phyloP scores from a whole-genome alignment of 2,329 filamentous ascomycete genomes.

The Alternaria longipes region DNA sequence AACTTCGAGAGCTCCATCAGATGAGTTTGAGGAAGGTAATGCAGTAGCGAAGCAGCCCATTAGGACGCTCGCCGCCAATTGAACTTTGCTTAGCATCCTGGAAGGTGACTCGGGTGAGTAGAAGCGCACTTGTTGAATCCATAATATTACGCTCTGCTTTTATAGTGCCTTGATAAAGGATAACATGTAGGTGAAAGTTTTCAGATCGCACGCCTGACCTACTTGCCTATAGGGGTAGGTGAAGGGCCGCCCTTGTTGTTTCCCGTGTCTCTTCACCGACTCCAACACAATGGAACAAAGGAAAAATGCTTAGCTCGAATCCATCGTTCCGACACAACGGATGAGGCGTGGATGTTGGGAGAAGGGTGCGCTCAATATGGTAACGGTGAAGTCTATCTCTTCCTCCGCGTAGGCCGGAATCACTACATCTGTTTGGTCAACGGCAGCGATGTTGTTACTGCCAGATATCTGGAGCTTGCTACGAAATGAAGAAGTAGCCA shows the following conservation, averaged over 20 bases:
- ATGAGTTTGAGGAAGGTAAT: background rate
- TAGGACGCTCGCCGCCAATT: background rate
- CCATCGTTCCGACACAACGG: background rate
- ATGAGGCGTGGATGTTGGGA: background rate
- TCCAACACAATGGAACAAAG: background rate
- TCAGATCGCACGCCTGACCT: background rate
- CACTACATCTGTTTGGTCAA: background rate
- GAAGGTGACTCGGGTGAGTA: background rate
- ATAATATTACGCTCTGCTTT: background rate
- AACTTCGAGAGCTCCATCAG: background rate
- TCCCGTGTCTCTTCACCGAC: background rate
- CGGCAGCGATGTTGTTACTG: background rate
- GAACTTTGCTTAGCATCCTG: background rate
- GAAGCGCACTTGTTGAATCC: background rate
- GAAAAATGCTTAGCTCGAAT: background rate
- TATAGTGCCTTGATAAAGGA: background rate
- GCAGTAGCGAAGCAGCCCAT: background rate
- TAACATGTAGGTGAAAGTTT: background rate
- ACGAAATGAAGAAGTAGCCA: too few species aligned
- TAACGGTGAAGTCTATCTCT: background rate
- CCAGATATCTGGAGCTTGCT: background rate
- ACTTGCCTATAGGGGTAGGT: background rate
- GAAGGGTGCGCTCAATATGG: background rate
- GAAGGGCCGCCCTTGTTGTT: slow-evolving; percentile 1
- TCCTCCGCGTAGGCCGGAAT: background rate